Evolutionary conservation across 2,329 filamentous ascomycete species (phyloP), one percentile per base, ranked within the genome.

Genomic region (Neonectria neomacrospora): DNA sequence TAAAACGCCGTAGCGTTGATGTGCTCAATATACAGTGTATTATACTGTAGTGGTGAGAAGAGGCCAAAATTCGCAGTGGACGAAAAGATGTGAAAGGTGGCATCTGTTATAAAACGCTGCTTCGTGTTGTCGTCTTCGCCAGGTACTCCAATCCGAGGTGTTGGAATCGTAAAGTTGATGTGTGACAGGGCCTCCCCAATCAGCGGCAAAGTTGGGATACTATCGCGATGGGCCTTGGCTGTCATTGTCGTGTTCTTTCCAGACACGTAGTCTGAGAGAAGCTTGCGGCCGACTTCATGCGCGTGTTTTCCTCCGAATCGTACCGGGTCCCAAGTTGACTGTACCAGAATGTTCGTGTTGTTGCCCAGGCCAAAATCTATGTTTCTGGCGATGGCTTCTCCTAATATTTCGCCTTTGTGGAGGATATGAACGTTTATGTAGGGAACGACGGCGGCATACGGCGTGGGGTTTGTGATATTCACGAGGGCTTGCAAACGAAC

Each of bases 381-480:
- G 71, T 94, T 82, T 58, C 83, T 82, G 2, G 89, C 87, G 0
- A 86, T 90, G 12, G 91, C 90, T 75, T 95, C 91, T 32, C 92
- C 96, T 34, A 99, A 81, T 8, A 91, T 76, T 0, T 90, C 90
- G 11, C 85, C 88, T 71, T 96, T 94, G 71, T 88, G 89, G 30
- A 92, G 76, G 44, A 98, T 80, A 65, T 94, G 88, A 45, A 97
- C 85, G 74, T 91, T 94, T 67, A 93, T 79, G 66, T 89, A 95
- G 2, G 95, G 95, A n/a, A 98, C 83, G 2, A 82, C 83, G 4
- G 93, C 94, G 5, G 92, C 90, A 76, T 98, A 97, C 4, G 90
- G 86, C 0, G 94, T 97, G 1, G 95, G 94, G 73, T 99, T 99
- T 4, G 92, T 96, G 64, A 97, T 85, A 74, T 96, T 97, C 72